Evolutionary conservation across 2,329 filamentous ascomycete genomes (phyloP).

Genomic region (Basipetospora chlamydospora): DNA sequence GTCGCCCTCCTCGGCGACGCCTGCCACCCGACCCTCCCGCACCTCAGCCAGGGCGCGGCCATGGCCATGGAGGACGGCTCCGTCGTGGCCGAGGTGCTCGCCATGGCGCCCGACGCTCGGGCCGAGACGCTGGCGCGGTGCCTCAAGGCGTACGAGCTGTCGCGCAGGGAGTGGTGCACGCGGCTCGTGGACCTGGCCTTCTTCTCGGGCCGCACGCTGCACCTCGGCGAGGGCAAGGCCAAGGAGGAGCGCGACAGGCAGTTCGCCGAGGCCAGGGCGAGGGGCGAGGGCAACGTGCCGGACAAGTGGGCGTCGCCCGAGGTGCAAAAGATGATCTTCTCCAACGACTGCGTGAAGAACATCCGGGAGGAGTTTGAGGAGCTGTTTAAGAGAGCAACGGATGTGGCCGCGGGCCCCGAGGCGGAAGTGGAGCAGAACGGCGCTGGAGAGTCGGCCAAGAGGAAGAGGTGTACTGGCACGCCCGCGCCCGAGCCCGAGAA

Average conservation of each 20-base stretch:
- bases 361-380: conserved; percentile 34
- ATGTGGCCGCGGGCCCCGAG: not conserved
- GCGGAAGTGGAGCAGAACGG: not conserved
- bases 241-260: conserved; percentile 43
- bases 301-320: conserved; percentile 61
- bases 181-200: conserved; percentile 39
- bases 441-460: not conserved
- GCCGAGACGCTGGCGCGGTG: conserved; percentile 29
- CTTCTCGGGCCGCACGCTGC: conserved; percentile 36
- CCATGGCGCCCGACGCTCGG: conserved; percentile 20
- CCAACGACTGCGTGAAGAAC: conserved; percentile 44
- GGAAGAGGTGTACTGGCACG: not conserved
- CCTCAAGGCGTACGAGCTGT: conserved; percentile 37
- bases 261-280: conserved; percentile 36
- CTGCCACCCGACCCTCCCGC: conserved; percentile 53
- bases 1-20: conserved; percentile 48
- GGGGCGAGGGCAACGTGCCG: conserved; percentile 36
- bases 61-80: conserved; percentile 55
- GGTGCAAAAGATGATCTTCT: conserved; percentile 52
- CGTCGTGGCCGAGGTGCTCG: conserved; percentile 39
- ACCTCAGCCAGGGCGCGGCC: conserved; percentile 52
- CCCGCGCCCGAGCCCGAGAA: not conserved
- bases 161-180: conserved; percentile 40
- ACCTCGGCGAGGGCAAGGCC: conserved; percentile 42
- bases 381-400: conserved; percentile 20